Evolutionary conservation across 352 stramenopile species (phyloP).

Genomic region (Lagenidium sp.): DNA sequence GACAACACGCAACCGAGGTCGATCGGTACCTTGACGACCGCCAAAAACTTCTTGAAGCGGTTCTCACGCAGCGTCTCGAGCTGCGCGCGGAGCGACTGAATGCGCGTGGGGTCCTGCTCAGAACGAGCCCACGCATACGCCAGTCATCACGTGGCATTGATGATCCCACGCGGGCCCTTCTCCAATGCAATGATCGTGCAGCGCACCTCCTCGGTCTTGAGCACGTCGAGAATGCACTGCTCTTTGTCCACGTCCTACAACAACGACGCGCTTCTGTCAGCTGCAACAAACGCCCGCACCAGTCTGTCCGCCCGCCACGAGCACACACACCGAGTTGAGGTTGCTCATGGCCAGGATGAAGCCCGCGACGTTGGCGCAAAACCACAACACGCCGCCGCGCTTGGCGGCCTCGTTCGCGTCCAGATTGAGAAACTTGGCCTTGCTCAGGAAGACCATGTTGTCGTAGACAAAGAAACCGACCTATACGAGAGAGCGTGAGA

Average conservation of each 20-base stretch:
- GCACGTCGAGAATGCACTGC: conserved; percentile 62
- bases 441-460: conserved; percentile 80
- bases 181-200: background rate
- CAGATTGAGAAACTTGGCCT: conserved; percentile 59
- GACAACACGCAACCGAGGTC: too few relatives aligned
- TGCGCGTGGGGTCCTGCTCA: conserved; percentile 37
- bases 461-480: conserved; percentile 83
- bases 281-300: background rate
- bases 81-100: conserved; percentile 42
- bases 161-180: background rate
- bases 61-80: conserved; percentile 44
- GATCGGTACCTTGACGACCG: conserved; percentile 80
- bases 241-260: conserved; percentile 75
- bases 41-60: conserved; percentile 75
- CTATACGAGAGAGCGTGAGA: too few relatives aligned
- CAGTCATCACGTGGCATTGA: background rate
- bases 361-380: conserved; percentile 72
- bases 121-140: conserved; percentile 1
- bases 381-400: conserved; percentile 75
- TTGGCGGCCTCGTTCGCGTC: conserved; percentile 52
- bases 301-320: too few relatives aligned
- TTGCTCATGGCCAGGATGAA: conserved; percentile 65
- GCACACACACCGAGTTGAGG: conserved; percentile 37
- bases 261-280: too few relatives aligned
- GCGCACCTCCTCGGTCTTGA: conserved; percentile 55